phyloP scores from a whole-genome alignment of 1,284 basidiomycete species.

The Irpex sp. region DNA sequence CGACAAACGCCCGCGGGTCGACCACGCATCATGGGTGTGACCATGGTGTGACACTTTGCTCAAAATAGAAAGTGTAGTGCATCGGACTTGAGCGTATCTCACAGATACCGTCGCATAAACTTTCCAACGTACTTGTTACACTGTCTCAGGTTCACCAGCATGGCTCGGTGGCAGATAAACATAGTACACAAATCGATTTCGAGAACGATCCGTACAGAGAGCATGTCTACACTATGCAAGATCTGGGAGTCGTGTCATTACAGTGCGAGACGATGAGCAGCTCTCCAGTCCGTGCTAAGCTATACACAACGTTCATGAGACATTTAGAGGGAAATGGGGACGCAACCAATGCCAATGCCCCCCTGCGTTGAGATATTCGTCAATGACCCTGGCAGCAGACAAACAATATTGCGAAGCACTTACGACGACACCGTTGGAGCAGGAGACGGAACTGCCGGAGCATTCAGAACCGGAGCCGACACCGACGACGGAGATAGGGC shows the following conservation, averaged over 20 bases:
- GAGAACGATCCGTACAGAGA: neutral
- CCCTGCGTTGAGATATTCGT: neutral
- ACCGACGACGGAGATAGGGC: conserved; percentile 10
- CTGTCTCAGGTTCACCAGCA: too few relatives aligned
- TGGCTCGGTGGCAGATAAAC: too few relatives aligned
- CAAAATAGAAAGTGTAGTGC: too few relatives aligned
- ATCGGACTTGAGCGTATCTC: too few relatives aligned
- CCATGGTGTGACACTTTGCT: too few relatives aligned
- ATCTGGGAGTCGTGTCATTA: neutral
- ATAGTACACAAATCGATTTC: too few relatives aligned
- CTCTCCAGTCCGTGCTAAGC: neutral
- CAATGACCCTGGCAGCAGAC: neutral
- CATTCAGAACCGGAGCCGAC: conserved; percentile 9
- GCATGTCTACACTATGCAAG: neutral
- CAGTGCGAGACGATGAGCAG: neutral
- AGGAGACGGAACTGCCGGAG: conserved; percentile 6
- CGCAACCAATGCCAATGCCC: conserved; percentile 10
- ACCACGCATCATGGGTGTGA: too few relatives aligned
- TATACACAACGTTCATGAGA: neutral
- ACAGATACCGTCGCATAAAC: too few relatives aligned
- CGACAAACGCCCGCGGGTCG: too few relatives aligned
- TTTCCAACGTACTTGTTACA: too few relatives aligned
- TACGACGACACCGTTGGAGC: conserved; percentile 11
- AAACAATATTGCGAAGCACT: neutral
- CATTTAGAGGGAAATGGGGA: conserved; percentile 6